phyloP scores from a whole-genome alignment of 75 land plant genomes.

The Pseudotsuga menziesii region DNA sequence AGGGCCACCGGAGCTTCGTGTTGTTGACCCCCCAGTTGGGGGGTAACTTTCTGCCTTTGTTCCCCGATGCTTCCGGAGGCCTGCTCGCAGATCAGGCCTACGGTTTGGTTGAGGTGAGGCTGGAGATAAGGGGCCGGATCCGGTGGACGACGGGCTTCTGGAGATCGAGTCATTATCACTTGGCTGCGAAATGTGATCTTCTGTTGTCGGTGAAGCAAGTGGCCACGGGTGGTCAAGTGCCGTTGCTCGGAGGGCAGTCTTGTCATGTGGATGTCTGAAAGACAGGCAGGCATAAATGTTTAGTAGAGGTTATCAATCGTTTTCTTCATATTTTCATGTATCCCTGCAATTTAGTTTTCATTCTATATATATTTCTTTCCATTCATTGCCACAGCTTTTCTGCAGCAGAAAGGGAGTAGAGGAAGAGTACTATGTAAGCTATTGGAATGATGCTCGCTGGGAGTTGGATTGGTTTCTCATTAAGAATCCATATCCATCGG shows the following conservation, averaged over 20 bases:
- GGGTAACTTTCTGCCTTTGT: constrained; percentile 14
- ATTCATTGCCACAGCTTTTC: too few relatives aligned
- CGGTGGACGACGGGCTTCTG: constrained; percentile 18
- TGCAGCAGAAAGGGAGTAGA: too few relatives aligned
- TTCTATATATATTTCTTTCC: too few relatives aligned
- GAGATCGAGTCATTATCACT: constrained; percentile 4
- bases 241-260: constrained; percentile 24
- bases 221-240: constrained; percentile 17
- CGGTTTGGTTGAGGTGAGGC: constrained; percentile 19
- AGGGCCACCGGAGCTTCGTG: constrained; percentile 8
- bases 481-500: too few relatives aligned
- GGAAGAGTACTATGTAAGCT: too few relatives aligned
- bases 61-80: background rate
- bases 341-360: too few relatives aligned
- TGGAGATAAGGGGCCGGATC: constrained; percentile 19
- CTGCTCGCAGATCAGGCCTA: constrained; percentile 16
- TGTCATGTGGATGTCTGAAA: constrained; percentile 36
- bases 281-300: too few relatives aligned
- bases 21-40: constrained; percentile 10
- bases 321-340: too few relatives aligned
- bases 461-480: too few relatives aligned
- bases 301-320: too few relatives aligned
- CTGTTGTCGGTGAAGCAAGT: constrained; percentile 33
- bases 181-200: constrained; percentile 22
- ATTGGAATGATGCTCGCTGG: too few relatives aligned